Evolutionary conservation across 83 land plant species (phyloP).

Genomic region (Thuja plicata): DNA sequence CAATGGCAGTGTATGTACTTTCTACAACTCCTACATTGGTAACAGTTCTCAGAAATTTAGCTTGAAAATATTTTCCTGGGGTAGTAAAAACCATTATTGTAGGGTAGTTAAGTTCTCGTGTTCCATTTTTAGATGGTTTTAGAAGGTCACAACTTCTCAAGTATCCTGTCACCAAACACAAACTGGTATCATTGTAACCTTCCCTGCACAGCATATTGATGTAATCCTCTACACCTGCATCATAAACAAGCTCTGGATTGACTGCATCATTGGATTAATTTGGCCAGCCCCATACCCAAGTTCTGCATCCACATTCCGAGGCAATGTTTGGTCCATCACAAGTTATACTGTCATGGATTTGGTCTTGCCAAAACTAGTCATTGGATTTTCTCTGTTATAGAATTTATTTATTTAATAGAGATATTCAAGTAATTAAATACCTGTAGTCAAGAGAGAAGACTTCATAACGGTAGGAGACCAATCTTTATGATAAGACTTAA

Average conservation of each 20-base stretch:
- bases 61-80: neutral
- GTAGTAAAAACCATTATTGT: neutral
- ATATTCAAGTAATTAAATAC: neutral
- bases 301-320: constrained; percentile 17
- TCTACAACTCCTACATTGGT: constrained; percentile 28
- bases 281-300: constrained; percentile 67
- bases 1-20: neutral
- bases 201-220: constrained; percentile 25
- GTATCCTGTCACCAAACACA: neutral
- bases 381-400: neutral
- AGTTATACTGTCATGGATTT: neutral
- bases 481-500: constrained; percentile 16
- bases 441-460: constrained; percentile 22
- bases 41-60: constrained; percentile 25
- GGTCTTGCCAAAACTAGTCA: neutral
- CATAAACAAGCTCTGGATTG: constrained; percentile 25
- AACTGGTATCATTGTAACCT: constrained; percentile 13
- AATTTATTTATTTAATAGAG: too few relatives aligned
- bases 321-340: constrained; percentile 15
- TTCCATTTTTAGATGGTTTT: neutral
- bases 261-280: constrained; percentile 18
- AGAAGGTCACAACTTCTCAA: neutral
- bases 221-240: constrained; percentile 11
- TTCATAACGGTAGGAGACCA: constrained; percentile 17
- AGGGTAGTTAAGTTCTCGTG: neutral